Evolutionary conservation across 139 green algal genomes (phyloP), one percentile per base, ranked within the genome.

Genomic region (Mychonastes homosphaera): DNA sequence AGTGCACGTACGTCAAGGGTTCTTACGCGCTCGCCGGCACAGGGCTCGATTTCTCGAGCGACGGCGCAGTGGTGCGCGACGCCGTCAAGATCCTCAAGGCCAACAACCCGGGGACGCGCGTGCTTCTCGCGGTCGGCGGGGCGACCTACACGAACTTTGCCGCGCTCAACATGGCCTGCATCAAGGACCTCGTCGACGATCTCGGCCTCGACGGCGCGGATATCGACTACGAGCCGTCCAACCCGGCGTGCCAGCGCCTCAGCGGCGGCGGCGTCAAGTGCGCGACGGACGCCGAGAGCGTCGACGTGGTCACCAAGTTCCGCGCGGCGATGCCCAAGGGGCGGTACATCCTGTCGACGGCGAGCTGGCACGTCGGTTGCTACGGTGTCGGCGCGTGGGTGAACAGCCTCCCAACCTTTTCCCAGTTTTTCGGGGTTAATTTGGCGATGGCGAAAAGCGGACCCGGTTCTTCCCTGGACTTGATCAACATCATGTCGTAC

Each of bases 401-500:
- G n/a, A n/a, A n/a, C n/a, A n/a, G 1, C 38, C 35, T 23, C 19
- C 51, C 21, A 49, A 61, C 51, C 69, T 63, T 1, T 12, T 33
- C 5, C 58, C 50, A 3, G 51, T 24, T 24, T 69, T 61, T 33
- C 1, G 73, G 73, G 19, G 56, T 75, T n/a, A 53, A 58, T n/a
- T 33, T 80, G 7, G 73, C 73, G 24, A 64, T 72, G 70, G 53
- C 77, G 5, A 60, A 59, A 41, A 51, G 33, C n/a, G 18, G 26
- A 7, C 64, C 61, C 15, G 73, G 73, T 19, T 40, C 63, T 6
- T 7, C 32, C 15, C 52, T 79, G 18, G 70, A 78, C 16, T 41
- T 70, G 2, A 53, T 79, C 32, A 69, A 65, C n/a, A 63, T 79
- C n/a, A 79, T 79, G 72, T 41, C 38, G 1, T 79, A 79, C 29